Conservation (phyloP, 305 asterid genomes). For the Fraxinus albicans region DNA sequence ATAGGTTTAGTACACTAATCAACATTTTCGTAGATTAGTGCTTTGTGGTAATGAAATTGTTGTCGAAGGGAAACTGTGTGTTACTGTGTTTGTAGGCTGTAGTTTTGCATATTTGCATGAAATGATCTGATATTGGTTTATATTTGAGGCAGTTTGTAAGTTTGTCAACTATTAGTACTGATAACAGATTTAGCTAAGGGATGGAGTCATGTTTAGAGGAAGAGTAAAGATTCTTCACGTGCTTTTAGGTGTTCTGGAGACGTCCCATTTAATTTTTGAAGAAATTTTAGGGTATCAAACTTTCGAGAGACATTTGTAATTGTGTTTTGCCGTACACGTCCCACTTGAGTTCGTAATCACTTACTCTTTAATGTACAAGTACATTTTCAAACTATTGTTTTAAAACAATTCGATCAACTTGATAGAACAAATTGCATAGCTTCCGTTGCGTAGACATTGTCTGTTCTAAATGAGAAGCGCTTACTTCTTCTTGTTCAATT, state of each 20-base stretch:
- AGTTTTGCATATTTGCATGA: neutral
- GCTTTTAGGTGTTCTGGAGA: too few relatives aligned
- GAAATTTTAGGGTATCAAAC: neutral
- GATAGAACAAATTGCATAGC: neutral
- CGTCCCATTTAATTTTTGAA: neutral
- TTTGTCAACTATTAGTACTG: neutral
- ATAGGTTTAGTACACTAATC: neutral
- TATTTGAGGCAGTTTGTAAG: neutral
- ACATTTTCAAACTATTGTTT: neutral
- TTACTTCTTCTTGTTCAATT: neutral
- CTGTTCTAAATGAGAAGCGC: neutral
- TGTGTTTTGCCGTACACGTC: neutral
- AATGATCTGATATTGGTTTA: neutral
- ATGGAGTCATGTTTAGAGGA: slow-evolving; percentile 27
- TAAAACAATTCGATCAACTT: neutral
- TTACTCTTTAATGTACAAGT: neutral
- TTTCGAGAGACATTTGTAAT: too few relatives aligned
- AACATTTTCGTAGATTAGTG: neutral
- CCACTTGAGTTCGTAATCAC: neutral
- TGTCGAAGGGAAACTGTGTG: too few relatives aligned
- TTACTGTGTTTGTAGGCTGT: neutral
- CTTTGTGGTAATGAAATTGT: neutral
- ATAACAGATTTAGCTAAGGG: slow-evolving; percentile 13
- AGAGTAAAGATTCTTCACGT: neutral
- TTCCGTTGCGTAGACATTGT: too few relatives aligned